Evolutionary conservation across 1,139 yeast species (phyloP), one percentile per base, ranked within the genome.

Genomic region (Suhomyces yuchorum): DNA sequence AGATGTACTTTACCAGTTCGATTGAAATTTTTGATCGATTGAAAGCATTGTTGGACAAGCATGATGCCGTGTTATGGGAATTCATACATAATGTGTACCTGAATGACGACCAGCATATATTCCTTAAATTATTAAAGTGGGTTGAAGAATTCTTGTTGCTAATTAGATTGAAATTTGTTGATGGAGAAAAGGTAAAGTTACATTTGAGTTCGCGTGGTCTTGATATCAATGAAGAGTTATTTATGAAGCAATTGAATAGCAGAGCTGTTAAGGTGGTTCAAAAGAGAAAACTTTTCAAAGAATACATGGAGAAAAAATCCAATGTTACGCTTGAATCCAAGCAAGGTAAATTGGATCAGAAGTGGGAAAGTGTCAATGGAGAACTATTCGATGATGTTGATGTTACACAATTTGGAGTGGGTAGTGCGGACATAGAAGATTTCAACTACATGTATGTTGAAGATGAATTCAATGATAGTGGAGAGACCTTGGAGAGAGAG

Each of bases 1-100:
- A 74, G 24, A 71, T 78, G 45, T 82, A 69, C 60, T 73, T 61
- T 53, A 66, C 66, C 57, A 78, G 67, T 43, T 63, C 78, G 1
- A 62, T 69, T 58, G 78, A 67, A 60, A 74, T 89, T 49, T 95
- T 90, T 32, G 82, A 85, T 50, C 76, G 80, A 43, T 77, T 91
- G 41, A 80, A 86, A 61, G 74, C 71, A 7, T 67, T 91, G 23
- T 77, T 89, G 42, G 84, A 84, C 42, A 78, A 81, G 23, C 96
- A 91, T 63, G 87, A 87, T 53, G 81, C 80, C 46, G 74, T 84
- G 12, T 75, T 88, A 46, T 90, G 87, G 76, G 73, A 72, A 48
- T 92, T 92, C 58, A 73, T 92, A 50, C 92, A 89, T 59, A 84
- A 85, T 48, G 79, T 91, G 22, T 91, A 91, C 63, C 59, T 75